Evolutionary conservation across 2,329 filamentous ascomycete species (phyloP).

Genomic region (Colletotrichum liaoningense): DNA sequence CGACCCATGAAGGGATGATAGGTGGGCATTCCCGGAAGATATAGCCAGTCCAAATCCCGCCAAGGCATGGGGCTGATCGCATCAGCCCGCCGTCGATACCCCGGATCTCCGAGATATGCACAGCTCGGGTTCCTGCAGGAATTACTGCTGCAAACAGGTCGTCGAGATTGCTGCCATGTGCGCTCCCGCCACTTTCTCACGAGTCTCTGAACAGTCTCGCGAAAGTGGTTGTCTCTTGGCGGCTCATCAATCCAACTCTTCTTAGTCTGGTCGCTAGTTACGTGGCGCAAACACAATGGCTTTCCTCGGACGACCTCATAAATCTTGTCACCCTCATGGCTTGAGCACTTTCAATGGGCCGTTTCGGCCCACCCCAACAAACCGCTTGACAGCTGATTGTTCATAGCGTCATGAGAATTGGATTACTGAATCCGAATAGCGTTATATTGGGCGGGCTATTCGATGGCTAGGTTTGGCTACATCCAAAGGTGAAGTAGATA

Average conservation of each 20-base stretch:
- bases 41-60: not conserved
- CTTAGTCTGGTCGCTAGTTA: not conserved
- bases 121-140: not conserved
- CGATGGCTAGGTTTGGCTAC: not conserved
- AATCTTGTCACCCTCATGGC: not conserved
- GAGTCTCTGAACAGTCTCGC: not conserved
- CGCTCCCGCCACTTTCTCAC: too few relatives aligned
- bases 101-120: not conserved
- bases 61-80: not conserved
- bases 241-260: not conserved
- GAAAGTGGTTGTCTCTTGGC: not conserved
- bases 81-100: not conserved
- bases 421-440: too few relatives aligned
- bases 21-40: not conserved
- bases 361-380: not conserved
- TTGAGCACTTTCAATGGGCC: not conserved
- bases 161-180: too few relatives aligned
- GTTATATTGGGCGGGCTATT: not conserved
- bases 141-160: not conserved
- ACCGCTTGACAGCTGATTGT: not conserved
- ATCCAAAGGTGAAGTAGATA: slow-evolving; percentile 17
- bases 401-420: not conserved
- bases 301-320: not conserved
- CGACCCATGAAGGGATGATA: not conserved
- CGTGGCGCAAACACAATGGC: not conserved